Conservation (phyloP, 23 red algal species). For the Cyanidiococcus yangmingshanensis region DNA sequence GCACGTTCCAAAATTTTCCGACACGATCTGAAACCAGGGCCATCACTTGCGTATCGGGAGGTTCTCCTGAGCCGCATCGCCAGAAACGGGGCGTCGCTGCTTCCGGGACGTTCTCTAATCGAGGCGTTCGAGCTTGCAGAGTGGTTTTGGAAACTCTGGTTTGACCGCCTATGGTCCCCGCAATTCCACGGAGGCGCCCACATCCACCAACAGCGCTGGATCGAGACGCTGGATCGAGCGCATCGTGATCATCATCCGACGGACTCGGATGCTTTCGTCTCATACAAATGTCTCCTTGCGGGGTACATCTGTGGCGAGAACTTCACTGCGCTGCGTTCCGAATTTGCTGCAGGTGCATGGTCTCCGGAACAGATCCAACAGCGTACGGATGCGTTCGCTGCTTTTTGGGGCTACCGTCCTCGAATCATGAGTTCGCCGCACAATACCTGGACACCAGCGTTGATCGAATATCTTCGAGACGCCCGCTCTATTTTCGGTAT, state of each 20-base stretch:
- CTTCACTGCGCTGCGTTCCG: conserved; percentile 23
- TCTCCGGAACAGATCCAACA: conserved; percentile 18
- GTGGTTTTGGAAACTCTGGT: conserved; percentile 30
- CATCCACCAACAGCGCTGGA: conserved; percentile 32
- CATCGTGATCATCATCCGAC: background rate
- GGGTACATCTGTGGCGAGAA: conserved; percentile 31
- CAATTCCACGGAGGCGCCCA: conserved; percentile 61
- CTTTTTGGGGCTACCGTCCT: conserved; percentile 57
- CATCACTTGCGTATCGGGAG: background rate
- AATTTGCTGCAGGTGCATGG: conserved; percentile 23
- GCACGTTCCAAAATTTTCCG: no score
- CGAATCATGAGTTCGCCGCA: conserved; percentile 47
- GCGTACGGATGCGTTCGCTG: conserved; percentile 32
- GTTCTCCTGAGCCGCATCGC: conserved; percentile 9
- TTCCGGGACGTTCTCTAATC: background rate
- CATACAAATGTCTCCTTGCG: conserved; percentile 26
- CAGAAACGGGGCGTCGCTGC: background rate
- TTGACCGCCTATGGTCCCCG: conserved; percentile 36
- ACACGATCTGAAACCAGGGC: background rate
- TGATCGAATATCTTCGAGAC: background rate
- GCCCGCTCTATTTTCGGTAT: background rate
- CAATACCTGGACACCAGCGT: conserved; percentile 38
- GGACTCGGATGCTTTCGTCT: background rate
- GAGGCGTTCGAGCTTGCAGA: background rate
- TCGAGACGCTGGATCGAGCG: conserved; percentile 18